phyloP scores from a whole-genome alignment of 225 moss, liverwort and hornwort species.

The Marchantia polymorpha region DNA sequence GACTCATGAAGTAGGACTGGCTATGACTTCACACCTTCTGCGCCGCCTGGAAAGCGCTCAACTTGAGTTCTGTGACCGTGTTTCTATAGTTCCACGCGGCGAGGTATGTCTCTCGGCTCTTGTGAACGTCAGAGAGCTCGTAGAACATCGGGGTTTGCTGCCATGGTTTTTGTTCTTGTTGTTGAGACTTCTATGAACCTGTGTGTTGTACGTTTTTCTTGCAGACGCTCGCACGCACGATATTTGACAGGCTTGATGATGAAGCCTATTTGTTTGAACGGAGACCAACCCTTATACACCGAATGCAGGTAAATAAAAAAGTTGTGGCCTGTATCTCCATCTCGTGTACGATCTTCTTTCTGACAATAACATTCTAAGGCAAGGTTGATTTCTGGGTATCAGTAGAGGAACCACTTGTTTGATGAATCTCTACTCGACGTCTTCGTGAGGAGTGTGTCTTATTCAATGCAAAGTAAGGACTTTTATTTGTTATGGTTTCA shows the following conservation, averaged over 20 bases:
- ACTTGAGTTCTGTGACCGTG: conserved; percentile 87
- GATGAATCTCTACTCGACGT: too few relatives aligned
- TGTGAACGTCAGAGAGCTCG: too few relatives aligned
- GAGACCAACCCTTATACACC: conserved; percentile 71
- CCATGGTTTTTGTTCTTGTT: too few relatives aligned
- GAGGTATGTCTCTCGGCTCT: conserved; percentile 35
- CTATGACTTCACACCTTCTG: conserved; percentile 85
- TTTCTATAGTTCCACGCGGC: conserved; percentile 94
- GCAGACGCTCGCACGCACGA: conserved; percentile 53
- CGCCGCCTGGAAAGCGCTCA: conserved; percentile 80
- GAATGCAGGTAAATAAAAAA: conserved; percentile 40
- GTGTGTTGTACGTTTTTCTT: not conserved
- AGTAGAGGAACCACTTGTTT: too few relatives aligned
- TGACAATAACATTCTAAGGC: not conserved
- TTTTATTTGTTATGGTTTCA: too few relatives aligned
- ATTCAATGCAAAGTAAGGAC: too few relatives aligned
- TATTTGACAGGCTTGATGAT: conserved; percentile 70
- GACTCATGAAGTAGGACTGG: conserved; percentile 86
- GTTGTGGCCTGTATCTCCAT: too few relatives aligned
- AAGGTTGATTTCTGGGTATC: not conserved
- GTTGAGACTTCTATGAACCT: not conserved
- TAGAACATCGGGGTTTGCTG: too few relatives aligned
- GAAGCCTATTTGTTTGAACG: conserved; percentile 93
- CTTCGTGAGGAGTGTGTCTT: too few relatives aligned
- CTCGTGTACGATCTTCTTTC: not conserved